Evolutionary conservation across 1,139 yeast genomes (phyloP).

Genomic region (Hansenula lynferdii): DNA sequence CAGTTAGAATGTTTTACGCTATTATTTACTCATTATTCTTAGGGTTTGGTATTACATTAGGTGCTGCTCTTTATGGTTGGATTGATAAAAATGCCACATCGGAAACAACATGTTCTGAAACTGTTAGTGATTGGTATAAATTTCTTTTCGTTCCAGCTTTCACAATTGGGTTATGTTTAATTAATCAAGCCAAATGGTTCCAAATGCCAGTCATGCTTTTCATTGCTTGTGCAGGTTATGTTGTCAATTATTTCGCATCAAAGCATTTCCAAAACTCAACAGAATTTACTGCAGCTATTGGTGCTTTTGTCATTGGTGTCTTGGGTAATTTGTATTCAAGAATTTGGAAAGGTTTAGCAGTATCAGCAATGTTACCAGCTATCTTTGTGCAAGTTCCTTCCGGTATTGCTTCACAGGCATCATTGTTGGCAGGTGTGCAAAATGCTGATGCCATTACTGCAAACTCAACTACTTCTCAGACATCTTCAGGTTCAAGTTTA

Average conservation of each 20-base stretch:
- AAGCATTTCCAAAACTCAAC: conserved; percentile 65
- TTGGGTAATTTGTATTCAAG: conserved; percentile 86
- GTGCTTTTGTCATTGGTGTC: conserved; percentile 89
- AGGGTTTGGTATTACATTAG: conserved; percentile 91
- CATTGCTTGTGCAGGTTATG: conserved; percentile 75
- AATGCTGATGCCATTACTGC: conserved; percentile 70
- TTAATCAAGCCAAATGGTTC: conserved; percentile 76
- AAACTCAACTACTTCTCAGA: conserved; percentile 25
- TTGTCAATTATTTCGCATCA: conserved; percentile 82
- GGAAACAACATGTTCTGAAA: conserved; percentile 53
- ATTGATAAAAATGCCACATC: conserved; percentile 73
- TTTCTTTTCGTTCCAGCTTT: conserved; percentile 80
- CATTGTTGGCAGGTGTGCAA: conserved; percentile 72
- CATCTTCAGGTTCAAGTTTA: conserved; percentile 32
- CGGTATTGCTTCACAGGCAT: conserved; percentile 87
- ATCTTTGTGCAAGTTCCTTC: conserved; percentile 94
- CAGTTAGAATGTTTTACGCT: conserved; percentile 95
- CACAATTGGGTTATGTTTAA: conserved; percentile 65
- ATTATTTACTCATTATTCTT: conserved; percentile 84
- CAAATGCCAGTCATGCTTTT: conserved; percentile 81
- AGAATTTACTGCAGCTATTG: conserved; percentile 83
- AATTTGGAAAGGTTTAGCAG: conserved; percentile 88
- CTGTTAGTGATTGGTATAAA: conserved; percentile 60
- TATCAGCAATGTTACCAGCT: conserved; percentile 93
- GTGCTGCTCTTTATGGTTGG: conserved; percentile 95